These are phyloP conservation scores for Peniophora sp. DNA, from an alignment of 1,284 basidiomycete species.

Conservation along the genomic window DNA sequence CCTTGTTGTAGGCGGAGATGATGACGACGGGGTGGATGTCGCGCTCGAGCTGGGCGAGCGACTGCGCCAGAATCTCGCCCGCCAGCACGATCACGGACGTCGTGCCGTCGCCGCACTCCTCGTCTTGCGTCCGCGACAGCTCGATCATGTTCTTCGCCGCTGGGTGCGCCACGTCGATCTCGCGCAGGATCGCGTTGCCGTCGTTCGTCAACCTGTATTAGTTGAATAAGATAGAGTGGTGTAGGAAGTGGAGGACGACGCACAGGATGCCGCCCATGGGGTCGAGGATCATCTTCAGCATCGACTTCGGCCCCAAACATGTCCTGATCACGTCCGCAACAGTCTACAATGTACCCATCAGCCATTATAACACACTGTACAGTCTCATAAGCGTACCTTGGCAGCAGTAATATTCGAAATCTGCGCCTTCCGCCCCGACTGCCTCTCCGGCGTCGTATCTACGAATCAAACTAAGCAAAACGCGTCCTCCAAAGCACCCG, in stretches of 20 bases:
- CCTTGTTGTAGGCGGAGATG: conserved; percentile 96
- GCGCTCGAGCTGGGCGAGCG: conserved; percentile 85
- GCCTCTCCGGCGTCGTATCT: conserved; percentile 92
- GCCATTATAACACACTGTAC: conserved; percentile 1
- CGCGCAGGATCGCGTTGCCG: conserved; percentile 93
- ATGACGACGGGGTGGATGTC: conserved; percentile 99
- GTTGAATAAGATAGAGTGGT: not conserved
- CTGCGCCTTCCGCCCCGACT: conserved; percentile 93
- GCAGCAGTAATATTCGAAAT: conserved; percentile 96
- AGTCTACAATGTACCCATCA: conserved; percentile 45
- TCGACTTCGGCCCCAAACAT: conserved; percentile 94
- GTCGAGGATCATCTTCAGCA: conserved; percentile 99
- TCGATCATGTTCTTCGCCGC: conserved; percentile 99
- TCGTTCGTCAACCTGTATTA: conserved; percentile 85
- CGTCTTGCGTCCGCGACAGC: conserved; percentile 93
- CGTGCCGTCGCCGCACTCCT: conserved; percentile 97
- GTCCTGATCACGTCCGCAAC: conserved; percentile 99
- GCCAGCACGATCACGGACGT: conserved; percentile 99
- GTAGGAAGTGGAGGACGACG: conserved; percentile 22
- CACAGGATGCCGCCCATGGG: conserved; percentile 96
- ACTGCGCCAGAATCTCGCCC: conserved; percentile 98
- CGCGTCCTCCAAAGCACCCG: not conserved
- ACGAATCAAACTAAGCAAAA: conserved; percentile 1
- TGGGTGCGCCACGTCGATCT: conserved; percentile 97
- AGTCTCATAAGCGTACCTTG: conserved; percentile 58